Percentiles rank a stretch among this genome's conserved stretches.
Evolutionary conservation across 2,329 filamentous ascomycete genomes (phyloP).

Genomic region (Talaromyces albobiverticillius): DNA sequence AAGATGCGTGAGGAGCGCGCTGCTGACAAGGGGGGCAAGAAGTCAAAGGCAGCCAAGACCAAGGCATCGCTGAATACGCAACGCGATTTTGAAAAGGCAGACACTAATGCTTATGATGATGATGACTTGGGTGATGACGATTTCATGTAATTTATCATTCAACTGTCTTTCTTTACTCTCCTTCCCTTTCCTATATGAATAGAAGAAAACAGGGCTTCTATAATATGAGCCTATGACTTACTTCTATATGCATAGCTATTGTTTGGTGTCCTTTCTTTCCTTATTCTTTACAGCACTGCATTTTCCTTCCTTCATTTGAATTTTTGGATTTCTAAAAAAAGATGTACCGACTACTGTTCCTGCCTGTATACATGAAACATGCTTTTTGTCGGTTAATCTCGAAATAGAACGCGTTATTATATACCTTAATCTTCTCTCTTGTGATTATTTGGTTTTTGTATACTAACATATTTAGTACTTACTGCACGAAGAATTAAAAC

Average conservation of each 20-base stretch:
- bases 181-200: background rate
- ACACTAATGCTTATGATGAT: slow-evolving; percentile 76
- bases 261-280: slow-evolving; percentile 14
- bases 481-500: too few relatives aligned
- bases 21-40: slow-evolving; percentile 91
- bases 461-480: too few relatives aligned
- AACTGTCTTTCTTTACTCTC: background rate
- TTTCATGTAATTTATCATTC: slow-evolving; percentile 42
- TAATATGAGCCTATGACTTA: background rate
- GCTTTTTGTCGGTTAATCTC: too few relatives aligned
- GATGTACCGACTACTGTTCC: background rate
- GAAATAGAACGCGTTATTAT: too few relatives aligned
- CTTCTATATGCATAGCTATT: slow-evolving; percentile 12
- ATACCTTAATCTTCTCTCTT: background rate
- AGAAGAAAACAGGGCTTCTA: background rate
- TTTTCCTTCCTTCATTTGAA: background rate
- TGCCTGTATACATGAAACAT: too few relatives aligned
- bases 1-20: slow-evolving; percentile 99
- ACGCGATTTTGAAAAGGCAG: slow-evolving; percentile 56
- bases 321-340: background rate
- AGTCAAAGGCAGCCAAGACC: slow-evolving; percentile 92
- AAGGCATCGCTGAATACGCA: slow-evolving; percentile 74
- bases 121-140: slow-evolving; percentile 71
- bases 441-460: background rate
- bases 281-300: background rate